phyloP scores from a whole-genome alignment of 2,329 filamentous ascomycete genomes.

The Chalara sp. region DNA sequence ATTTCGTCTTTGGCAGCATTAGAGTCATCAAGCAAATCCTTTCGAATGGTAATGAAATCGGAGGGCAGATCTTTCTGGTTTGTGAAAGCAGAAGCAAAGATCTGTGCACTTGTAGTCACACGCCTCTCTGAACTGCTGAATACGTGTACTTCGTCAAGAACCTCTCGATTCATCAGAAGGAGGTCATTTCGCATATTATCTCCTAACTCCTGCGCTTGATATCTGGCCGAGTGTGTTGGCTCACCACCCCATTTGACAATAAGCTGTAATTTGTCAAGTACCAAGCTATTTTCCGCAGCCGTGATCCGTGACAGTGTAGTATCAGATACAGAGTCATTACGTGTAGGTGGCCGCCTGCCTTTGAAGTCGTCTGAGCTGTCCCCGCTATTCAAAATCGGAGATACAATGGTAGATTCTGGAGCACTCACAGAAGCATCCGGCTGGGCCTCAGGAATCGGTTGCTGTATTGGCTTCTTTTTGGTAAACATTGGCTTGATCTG shows the following conservation, averaged over 20 bases:
- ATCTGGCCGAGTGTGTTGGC: constrained; percentile 92
- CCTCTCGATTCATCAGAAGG: constrained; percentile 84
- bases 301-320: constrained; percentile 92
- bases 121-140: constrained; percentile 94
- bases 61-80: constrained; percentile 78
- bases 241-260: constrained; percentile 99
- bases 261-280: constrained; percentile 91
- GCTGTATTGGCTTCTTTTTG: constrained; percentile 67
- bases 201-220: constrained; percentile 91
- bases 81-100: constrained; percentile 86
- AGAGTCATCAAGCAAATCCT: constrained; percentile 92
- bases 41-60: constrained; percentile 84
- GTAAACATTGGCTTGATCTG: constrained; percentile 99
- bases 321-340: constrained; percentile 81
- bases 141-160: constrained; percentile 85
- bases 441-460: neutral
- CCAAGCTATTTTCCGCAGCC: constrained; percentile 84
- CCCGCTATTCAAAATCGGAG: constrained; percentile 9
- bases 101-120: constrained; percentile 93
- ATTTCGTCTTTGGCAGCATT: constrained; percentile 99
- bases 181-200: constrained; percentile 95
- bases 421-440: neutral
- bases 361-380: constrained; percentile 29
- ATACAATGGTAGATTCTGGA: neutral
- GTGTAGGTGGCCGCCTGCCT: constrained; percentile 44